These are phyloP conservation scores for Comarum palustre DNA, from an alignment of 306 rosid species.

Conservation along the genomic window DNA sequence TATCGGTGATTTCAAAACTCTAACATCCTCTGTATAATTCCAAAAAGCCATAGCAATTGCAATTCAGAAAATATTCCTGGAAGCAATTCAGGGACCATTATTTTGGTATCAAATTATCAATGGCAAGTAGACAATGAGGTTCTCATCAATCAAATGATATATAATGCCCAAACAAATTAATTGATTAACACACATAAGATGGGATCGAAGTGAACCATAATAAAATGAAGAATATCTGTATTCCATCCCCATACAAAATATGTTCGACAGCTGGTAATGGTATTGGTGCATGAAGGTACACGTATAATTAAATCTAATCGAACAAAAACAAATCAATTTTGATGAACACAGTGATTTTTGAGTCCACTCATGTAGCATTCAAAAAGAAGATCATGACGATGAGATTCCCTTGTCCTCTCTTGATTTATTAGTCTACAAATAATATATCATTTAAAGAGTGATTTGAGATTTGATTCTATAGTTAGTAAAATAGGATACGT, in stretches of 20 bases:
- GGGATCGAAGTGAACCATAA: constrained; percentile 13
- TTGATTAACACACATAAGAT: background rate
- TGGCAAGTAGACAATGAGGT: background rate
- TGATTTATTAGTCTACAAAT: background rate
- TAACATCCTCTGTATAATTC: constrained; percentile 2
- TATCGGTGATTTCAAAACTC: too few relatives aligned
- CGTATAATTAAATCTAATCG: background rate
- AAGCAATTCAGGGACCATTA: background rate
- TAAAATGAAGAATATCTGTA: background rate
- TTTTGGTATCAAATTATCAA: background rate
- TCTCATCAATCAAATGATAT: background rate
- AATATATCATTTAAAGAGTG: background rate
- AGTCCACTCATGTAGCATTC: constrained; percentile 48
- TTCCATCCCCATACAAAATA: background rate
- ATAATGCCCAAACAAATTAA: background rate
- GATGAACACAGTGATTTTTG: constrained; percentile 7
- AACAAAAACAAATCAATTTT: background rate
- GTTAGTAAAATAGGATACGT: too few relatives aligned
- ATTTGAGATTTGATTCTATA: background rate
- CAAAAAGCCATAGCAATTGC: background rate
- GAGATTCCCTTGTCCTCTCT: constrained; percentile 31
- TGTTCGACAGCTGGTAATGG: constrained; percentile 32
- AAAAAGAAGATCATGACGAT: constrained; percentile 2
- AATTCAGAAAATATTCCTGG: constrained; percentile 5
- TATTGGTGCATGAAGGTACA: constrained; percentile 19